Base-by-base conservation (phyloP, 805 yeast species). In the Spathaspora sp. region DNA sequence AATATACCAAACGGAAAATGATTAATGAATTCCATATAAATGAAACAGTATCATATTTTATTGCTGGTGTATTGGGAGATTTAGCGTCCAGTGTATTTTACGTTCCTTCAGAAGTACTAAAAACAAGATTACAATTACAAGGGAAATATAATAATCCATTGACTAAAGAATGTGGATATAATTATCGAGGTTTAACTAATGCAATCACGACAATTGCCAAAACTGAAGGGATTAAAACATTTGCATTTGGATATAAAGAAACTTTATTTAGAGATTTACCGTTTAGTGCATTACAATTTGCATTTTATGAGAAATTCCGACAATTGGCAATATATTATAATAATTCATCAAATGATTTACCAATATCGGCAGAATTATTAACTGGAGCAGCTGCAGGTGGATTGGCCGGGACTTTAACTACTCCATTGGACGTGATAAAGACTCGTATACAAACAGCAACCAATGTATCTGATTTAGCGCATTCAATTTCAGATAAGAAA, bases 371-470 rank as follows among this genome's bases (percentile, higher is more conserved):
- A 42, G 99, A 94, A 67, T 72, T 94, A 26, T 54, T 79, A 12
- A 91, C 97, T 0, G 99, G 99, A 50, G 98, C 97, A 0, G 84
- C 89, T 0, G 98, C 99, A 1, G 97, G 97, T 57, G 97, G 97
- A 0, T 69, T 91, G 26, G 96, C 97, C 0, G 97, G 97, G 1
- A 77, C 82, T 0, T 62, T 92, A 18, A 92, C 97, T 0, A 92
- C 97, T 0, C 97, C 97, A 1, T 69, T 89, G 56, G 97, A 92
- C 63, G 97, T 92, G 32, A 83, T 92, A 42, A 92, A 92, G 68
- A 92, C 97, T 1, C 77, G 98, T 61, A 82, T 91, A 47, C 99
- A 94, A 70, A 94, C 99, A 1, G 94, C 92, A 60, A 82, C 79
- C n/a, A 58, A 54, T 32, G 53, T 64, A 12, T 6, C 58, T 2